These are phyloP conservation scores for Suillus luteus DNA, from an alignment of 768 basidiomycete genomes.

Conservation along the genomic window DNA sequence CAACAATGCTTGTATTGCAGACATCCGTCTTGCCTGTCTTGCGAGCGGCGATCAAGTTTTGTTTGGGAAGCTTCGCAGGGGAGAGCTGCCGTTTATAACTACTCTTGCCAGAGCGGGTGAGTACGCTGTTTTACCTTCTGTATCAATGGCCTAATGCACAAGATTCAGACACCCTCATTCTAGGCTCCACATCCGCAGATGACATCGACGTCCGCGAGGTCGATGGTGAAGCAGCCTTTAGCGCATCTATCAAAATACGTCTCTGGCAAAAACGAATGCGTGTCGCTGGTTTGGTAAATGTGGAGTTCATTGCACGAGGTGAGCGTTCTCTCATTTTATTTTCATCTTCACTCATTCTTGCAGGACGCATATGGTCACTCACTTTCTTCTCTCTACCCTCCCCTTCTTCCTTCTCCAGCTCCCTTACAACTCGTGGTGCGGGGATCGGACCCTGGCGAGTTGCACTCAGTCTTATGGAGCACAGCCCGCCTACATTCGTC, in stretches of 20 bases:
- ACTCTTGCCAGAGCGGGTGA: slow-evolving; percentile 16
- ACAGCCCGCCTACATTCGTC: slow-evolving; percentile 60
- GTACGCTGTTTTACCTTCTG: not conserved
- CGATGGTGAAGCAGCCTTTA: slow-evolving; percentile 53
- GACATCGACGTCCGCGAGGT: slow-evolving; percentile 56
- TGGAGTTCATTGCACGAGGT: slow-evolving; percentile 72
- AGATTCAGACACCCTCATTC: slow-evolving; percentile 51
- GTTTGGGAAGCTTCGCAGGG: slow-evolving; percentile 25
- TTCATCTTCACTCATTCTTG: not conserved
- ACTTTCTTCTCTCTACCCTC: slow-evolving; percentile 24
- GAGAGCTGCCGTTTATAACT: slow-evolving; percentile 18
- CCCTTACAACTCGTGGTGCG: not conserved
- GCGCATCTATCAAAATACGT: slow-evolving; percentile 26
- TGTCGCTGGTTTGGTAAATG: slow-evolving; percentile 49
- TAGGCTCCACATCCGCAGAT: slow-evolving; percentile 51
- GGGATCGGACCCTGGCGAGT: slow-evolving; percentile 40
- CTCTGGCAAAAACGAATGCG: slow-evolving; percentile 75
- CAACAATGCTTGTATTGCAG: slow-evolving; percentile 46
- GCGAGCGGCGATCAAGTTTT: slow-evolving; percentile 25
- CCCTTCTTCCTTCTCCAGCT: not conserved
- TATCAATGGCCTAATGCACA: not conserved
- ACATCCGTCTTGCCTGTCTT: slow-evolving; percentile 69
- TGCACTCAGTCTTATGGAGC: slow-evolving; percentile 50
- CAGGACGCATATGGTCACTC: slow-evolving; percentile 33
- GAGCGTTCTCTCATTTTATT: not conserved